Conservation (phyloP, 805 yeast species). For the Metschnikowia gelsemii region DNA sequence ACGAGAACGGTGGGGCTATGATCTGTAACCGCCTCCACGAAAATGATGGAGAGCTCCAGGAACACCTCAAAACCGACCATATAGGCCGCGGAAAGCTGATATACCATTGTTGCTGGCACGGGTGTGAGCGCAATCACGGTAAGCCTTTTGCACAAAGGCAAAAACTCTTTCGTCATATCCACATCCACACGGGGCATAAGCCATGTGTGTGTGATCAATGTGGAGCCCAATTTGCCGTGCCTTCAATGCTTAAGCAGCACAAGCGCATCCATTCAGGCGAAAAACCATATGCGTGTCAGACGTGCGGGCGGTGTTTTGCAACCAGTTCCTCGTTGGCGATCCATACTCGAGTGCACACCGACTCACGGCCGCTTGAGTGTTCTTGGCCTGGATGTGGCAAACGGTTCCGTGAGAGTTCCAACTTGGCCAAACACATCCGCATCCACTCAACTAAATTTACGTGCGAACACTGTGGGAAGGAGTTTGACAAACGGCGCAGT, state of each 20-base stretch:
- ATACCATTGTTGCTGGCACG: slow-evolving; percentile 76
- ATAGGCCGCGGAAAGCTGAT: slow-evolving; percentile 69
- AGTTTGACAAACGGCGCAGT: slow-evolving; percentile 48
- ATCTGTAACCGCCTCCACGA: slow-evolving; percentile 53
- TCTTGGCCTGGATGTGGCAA: slow-evolving; percentile 79
- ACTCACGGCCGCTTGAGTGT: slow-evolving; percentile 83
- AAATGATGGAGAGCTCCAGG: slow-evolving; percentile 60
- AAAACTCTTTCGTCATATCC: slow-evolving; percentile 80
- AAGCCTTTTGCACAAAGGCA: slow-evolving; percentile 78
- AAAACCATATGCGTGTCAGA: slow-evolving; percentile 72
- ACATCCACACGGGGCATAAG: slow-evolving; percentile 80
- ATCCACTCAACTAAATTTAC: slow-evolving; percentile 60
- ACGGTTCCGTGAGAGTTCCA: slow-evolving; percentile 84
- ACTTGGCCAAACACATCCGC: slow-evolving; percentile 82
- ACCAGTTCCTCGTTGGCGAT: slow-evolving; percentile 80
- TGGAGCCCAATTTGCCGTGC: slow-evolving; percentile 70
- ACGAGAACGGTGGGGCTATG: slow-evolving; percentile 29
- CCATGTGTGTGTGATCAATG: slow-evolving; percentile 77
- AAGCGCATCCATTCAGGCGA: slow-evolving; percentile 85
- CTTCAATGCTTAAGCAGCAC: slow-evolving; percentile 77
- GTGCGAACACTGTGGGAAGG: slow-evolving; percentile 53
- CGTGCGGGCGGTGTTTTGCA: slow-evolving; percentile 77
- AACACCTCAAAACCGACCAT: slow-evolving; percentile 68
- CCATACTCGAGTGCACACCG: slow-evolving; percentile 84
- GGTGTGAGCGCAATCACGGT: slow-evolving; percentile 61